Evolutionary conservation across 768 basidiomycete species (phyloP), one percentile per base, ranked within the genome.

Genomic region (Calocera viscosa): DNA sequence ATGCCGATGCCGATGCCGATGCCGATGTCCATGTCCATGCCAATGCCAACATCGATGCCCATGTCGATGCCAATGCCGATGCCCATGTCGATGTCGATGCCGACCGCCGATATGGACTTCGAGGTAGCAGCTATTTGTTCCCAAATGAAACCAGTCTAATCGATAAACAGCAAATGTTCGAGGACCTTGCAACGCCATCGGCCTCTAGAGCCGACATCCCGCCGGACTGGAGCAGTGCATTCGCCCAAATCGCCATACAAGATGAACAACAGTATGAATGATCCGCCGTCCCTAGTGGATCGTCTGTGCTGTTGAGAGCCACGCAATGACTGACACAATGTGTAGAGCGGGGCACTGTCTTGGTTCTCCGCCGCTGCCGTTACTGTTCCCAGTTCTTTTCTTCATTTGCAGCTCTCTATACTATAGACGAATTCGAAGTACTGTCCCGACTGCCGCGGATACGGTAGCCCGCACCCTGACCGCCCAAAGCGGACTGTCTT

Each of bases 141-240:
- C 43, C 39, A 40, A 40, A 19, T 24, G 5, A 8, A 8, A 19
- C 24, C 19, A 24, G 24, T 24, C 43, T 47, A 5, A 3, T 19
- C 19, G 24, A 47, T 19, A 17, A 19, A 7, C 30, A 60, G 53
- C 24, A 60, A 28, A 8, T 60, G 14, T 28, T 60, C 14, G 53
- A 60, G 30, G 53, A 60, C 19, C 26, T 60, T 30, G 30, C 53
- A 5, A 60, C 53, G 10, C 53, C 53, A 22, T 60, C 53, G 7
- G 53, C 53, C 30, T 60, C 53, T 19, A 26, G 53, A 10, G 53
- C 53, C 10, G 30, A 60, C 53, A 32, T 60, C 16, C 53, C 53
- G 2, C 53, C 53, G 5, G 53, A 60, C 53, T 60, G 53, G 53
- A 60, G 53, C 53, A 60, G 53, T 26, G 53, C 53, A 60, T 60